Base-by-base conservation (phyloP, 2,329 filamentous ascomycete genomes). In the Dissoconium aciculare region DNA sequence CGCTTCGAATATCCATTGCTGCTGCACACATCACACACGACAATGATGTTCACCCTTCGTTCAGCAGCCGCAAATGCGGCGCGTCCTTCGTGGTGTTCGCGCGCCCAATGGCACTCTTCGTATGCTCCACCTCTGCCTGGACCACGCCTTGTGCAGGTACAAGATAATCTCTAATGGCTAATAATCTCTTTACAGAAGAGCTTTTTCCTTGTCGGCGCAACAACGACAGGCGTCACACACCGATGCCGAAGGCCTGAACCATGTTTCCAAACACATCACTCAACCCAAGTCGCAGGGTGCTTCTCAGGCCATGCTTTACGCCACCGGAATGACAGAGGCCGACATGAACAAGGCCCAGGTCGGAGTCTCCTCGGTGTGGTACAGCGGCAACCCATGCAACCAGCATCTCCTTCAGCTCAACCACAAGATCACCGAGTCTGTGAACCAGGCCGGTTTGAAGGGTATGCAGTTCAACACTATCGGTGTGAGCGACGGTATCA, bases 401-500 rank as follows among this genome's bases (percentile, higher is more conserved):
- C 98, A 94, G 87, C 89, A 98, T 59, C 65, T 98, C 39, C 68
- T 98, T 58, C 81, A 91, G 51, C 71, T 98, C 38, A 92, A 81
- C 53, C 67, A 78, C 55, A 63, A 77, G 41, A 78, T 93, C 42
- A 75, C 71, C 45, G 69, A 78, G 51, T 72, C 75, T 39, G 77
- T 81, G 17, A 61, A 74, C 45, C 65, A 78, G 48, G 80, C 84
- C 5, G 55, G 83, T 13, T 67, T 98, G 38, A 69, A 92, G 37
- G 83, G 84, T 40, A 92, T 91, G 67, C 85, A 94, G 57, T 98
- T 98, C 72, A 98, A 98, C 67, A 98, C 91, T 37, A 82, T 98
- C 51, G 89, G 89, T 51, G 91, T 98, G 44, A 93, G 83, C 41
- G 89, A 98, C 56, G 89, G 74, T 36, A 98, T 98, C 49, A 93